These are phyloP conservation scores for Cicer arietinum DNA, from an alignment of 306 rosid genomes.

Conservation along the genomic window DNA sequence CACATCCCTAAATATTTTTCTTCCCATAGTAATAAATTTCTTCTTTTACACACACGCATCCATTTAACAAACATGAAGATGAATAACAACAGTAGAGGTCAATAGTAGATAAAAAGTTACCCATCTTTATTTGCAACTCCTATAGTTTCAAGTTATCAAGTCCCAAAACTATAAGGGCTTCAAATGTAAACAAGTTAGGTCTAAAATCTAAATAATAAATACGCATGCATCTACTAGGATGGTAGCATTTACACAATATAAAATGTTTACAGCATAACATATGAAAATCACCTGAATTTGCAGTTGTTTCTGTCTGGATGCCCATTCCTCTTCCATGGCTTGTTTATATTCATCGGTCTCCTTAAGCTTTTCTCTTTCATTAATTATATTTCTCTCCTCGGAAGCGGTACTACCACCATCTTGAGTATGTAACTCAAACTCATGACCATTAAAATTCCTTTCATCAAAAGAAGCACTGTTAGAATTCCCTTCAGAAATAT, in stretches of 20 bases:
- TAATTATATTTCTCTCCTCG: slow-evolving; percentile 55
- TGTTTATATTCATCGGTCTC: slow-evolving; percentile 85
- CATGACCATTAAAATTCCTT: slow-evolving; percentile 38
- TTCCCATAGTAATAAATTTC: background rate
- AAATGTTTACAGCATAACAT: slow-evolving; percentile 11
- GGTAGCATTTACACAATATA: slow-evolving; percentile 20
- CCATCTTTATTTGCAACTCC: slow-evolving; percentile 19
- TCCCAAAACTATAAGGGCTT: background rate
- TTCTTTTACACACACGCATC: slow-evolving; percentile 1
- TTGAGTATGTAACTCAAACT: slow-evolving; percentile 38
- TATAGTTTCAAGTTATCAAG: background rate
- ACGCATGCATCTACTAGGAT: background rate
- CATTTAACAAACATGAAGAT: background rate
- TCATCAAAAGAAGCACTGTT: slow-evolving; percentile 42
- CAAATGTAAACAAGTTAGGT: slow-evolving; percentile 22
- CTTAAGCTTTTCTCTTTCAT: slow-evolving; percentile 79
- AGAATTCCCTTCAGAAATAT: slow-evolving; percentile 34
- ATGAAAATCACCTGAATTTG: slow-evolving; percentile 73
- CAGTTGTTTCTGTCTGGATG: slow-evolving; percentile 78
- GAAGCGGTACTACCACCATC: slow-evolving; percentile 37
- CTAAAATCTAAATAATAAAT: slow-evolving; percentile 1
- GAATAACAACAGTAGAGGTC: slow-evolving; percentile 3
- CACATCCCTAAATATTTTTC: background rate
- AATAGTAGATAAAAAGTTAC: slow-evolving; percentile 12
- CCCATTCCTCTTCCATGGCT: slow-evolving; percentile 88